Base-by-base conservation (phyloP, 1,284 basidiomycete species). In the Cerrena zonata region DNA sequence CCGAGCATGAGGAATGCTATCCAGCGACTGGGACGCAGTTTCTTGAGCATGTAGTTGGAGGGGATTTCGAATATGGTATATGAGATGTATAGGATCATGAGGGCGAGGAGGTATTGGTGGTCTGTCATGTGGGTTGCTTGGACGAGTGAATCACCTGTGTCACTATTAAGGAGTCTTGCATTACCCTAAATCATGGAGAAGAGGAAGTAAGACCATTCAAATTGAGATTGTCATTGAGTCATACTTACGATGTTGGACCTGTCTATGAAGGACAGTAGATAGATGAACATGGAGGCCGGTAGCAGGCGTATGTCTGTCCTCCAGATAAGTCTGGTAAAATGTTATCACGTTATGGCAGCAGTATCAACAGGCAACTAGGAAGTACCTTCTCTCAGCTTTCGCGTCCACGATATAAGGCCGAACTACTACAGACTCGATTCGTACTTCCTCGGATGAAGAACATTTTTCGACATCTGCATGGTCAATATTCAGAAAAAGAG, bases 1-100 rank as follows among this genome's bases (percentile, higher is more conserved):
- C 62, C 56, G 50, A 72, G 60, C 69, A 71, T 71, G 49, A 70
- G 61, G 47, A 68, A 63, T 12, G 69, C 63, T 49, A 72, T 67
- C 56, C 56, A 67, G 21, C 63, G 57, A 53, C 64, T 34, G 65
- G 76, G 43, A 2, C 67, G 60, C 36, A 74, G 65, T 19, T 63
- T 64, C 63, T 77, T 77, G 53, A 77, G 66, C 49, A 76, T 57
- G 51, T 68, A 64, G 53, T 71, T 74, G 19, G 69, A 69, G 12
- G 69, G 69, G 5, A 67, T 67, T 49, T 71, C 67, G 58, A 71
- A 69, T 39, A 69, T 38, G n/a, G 62, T 65, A 55, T 69, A 69
- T 12, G 66, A 63, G 49, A 70, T 60, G 52, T 67, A 57, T 57
- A 70, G 71, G 36, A 73, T 65, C 63, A 72, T 69, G 40, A 72